Percentiles rank a stretch among this genome's conserved stretches.
Evolutionary conservation across 1,284 basidiomycete species (phyloP).

Genomic region (Papiliotrema nemorosa): DNA sequence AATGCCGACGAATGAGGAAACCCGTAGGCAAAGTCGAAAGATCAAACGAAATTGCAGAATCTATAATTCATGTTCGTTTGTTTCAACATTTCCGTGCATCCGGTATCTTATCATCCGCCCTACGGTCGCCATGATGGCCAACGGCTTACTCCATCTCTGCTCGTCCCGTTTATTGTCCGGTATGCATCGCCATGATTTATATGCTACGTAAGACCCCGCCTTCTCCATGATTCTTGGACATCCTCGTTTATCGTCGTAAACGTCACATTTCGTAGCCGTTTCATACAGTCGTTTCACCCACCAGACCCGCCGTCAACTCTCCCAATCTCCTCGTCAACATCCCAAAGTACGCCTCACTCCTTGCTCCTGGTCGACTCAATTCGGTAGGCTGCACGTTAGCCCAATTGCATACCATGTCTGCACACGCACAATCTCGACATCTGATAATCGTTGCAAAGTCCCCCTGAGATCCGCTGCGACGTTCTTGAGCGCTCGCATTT

Average conservation of each 20-base stretch:
- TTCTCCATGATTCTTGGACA: neutral
- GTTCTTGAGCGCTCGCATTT: constrained; percentile 31
- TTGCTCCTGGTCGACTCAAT: constrained; percentile 17
- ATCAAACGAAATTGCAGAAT: too few species aligned
- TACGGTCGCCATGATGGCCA: too few species aligned
- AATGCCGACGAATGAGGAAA: too few species aligned
- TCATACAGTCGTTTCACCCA: neutral
- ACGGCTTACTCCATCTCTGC: too few species aligned
- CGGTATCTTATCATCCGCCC: too few species aligned
- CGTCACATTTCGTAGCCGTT: neutral
- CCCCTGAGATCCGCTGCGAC: constrained; percentile 38
- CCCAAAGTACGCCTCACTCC: constrained; percentile 35
- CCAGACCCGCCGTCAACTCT: constrained; percentile 39
- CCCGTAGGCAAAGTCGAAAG: too few species aligned
- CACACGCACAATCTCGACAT: constrained; percentile 46
- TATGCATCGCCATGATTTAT: neutral
- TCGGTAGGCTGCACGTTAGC: constrained; percentile 29
- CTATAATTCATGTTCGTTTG: too few species aligned
- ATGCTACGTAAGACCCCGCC: neutral
- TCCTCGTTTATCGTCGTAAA: too few species aligned
- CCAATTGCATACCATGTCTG: too few species aligned
- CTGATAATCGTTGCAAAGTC: constrained; percentile 42
- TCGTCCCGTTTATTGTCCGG: too few species aligned
- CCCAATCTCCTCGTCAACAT: constrained; percentile 44
- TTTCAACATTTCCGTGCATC: too few species aligned